Conservation (phyloP, 306 rosid species). For the Ochetophila trinervis region DNA sequence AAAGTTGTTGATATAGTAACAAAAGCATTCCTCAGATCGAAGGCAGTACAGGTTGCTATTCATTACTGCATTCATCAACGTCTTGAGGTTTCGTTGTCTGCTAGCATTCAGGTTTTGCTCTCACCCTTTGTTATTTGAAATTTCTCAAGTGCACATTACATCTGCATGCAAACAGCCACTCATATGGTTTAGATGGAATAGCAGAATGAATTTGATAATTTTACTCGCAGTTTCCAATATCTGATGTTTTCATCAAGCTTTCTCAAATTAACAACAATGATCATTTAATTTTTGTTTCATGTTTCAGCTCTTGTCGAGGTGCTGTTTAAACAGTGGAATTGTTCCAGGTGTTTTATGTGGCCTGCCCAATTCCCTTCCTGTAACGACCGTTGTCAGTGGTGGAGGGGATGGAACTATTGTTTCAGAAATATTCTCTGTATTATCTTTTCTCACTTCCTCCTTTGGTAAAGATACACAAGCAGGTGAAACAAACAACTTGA, state of each 20-base stretch:
- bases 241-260: slow-evolving; percentile 15
- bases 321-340: slow-evolving; percentile 64
- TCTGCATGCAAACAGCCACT: not conserved
- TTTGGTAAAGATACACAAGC: slow-evolving; percentile 54
- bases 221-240: not conserved
- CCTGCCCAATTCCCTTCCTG: slow-evolving; percentile 83
- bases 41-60: slow-evolving; percentile 77
- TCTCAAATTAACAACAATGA: not conserved
- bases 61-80: slow-evolving; percentile 84
- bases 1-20: slow-evolving; percentile 69
- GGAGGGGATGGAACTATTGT: slow-evolving; percentile 89
- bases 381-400: slow-evolving; percentile 88
- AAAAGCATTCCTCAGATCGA: slow-evolving; percentile 69
- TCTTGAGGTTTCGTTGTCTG: slow-evolving; percentile 65
- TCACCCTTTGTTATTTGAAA: slow-evolving; percentile 5
- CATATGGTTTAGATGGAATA: not conserved
- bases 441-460: slow-evolving; percentile 60
- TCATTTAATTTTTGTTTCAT: slow-evolving; percentile 15
- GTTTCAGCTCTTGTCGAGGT: slow-evolving; percentile 75
- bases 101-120: slow-evolving; percentile 73
- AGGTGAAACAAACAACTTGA: slow-evolving; percentile 48
- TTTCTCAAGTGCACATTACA: not conserved
- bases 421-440: slow-evolving; percentile 70
- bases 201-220: not conserved
- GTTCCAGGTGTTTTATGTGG: slow-evolving; percentile 88